Evolutionary conservation across 495 filamentous ascomycete species (phyloP).

Genomic region (Daldinia bambusicola): DNA sequence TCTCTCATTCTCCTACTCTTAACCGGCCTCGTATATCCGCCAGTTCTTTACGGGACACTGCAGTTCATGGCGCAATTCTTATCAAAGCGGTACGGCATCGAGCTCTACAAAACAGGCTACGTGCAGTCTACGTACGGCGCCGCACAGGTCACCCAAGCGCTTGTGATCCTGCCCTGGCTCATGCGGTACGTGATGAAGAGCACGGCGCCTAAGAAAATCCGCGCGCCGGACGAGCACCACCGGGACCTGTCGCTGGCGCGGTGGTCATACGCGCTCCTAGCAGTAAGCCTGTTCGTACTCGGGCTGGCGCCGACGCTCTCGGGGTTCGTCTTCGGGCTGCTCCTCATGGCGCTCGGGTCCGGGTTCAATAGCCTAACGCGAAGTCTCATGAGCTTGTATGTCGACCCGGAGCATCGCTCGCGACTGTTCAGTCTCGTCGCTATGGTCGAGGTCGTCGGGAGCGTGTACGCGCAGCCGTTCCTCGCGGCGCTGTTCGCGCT

Average conservation of each 20-base stretch:
- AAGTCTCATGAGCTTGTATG: conserved; percentile 64
- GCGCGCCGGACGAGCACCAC: conserved; percentile 39
- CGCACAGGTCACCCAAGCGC: conserved; percentile 31
- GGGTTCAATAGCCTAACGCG: conserved; percentile 50
- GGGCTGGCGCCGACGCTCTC: conserved; percentile 42
- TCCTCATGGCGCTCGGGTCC: conserved; percentile 48
- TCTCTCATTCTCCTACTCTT: conserved; percentile 47
- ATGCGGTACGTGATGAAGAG: conserved; percentile 25
- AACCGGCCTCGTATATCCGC: conserved; percentile 32
- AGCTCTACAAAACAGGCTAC: conserved; percentile 44
- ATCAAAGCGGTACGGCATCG: conserved; percentile 46
- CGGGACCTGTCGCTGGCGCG: conserved; percentile 67
- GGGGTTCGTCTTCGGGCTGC: conserved; percentile 45
- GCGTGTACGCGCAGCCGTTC: conserved; percentile 61
- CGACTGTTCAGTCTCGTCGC: conserved; percentile 67
- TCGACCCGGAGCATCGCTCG: conserved; percentile 65
- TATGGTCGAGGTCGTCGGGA: conserved; percentile 65
- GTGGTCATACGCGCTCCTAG: conserved; percentile 58
- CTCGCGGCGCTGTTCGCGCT: conserved; percentile 46
- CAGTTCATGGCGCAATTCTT: conserved; percentile 46
- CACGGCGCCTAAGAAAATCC: conserved; percentile 26
- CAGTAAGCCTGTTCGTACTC: conserved; percentile 56
- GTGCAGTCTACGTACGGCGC: conserved; percentile 42
- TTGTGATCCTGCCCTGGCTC: conserved; percentile 45
- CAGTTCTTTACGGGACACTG: conserved; percentile 28